Base-by-base conservation (phyloP, 2,329 filamentous ascomycete species). In the Pseudomassariella vexata region DNA sequence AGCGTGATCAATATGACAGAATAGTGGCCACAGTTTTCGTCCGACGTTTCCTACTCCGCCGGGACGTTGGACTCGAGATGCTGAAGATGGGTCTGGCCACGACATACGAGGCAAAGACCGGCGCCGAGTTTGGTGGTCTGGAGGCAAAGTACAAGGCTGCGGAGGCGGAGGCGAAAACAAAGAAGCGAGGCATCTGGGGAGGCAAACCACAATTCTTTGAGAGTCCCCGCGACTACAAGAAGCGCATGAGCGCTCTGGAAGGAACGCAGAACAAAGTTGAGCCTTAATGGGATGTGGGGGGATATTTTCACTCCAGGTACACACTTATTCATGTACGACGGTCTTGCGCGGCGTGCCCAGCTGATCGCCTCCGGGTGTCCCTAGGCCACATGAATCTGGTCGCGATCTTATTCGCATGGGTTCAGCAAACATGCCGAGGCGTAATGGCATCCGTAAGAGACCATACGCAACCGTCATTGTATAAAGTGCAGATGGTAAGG, bases 21-120 rank as follows among this genome's bases (percentile, higher is more conserved):
- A 79, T 94, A 5, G 87, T 98, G 2, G 88, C 82, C 11, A 92
- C 85, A 1, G 90, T 90, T 1, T 85, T 77, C 48, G 76, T 90
- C 19, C 74, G 86, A 28, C 73, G 69, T 35, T 73, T 79, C 47
- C 59, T 86, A 8, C 68, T 85, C 38, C 79, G 78, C 45, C 75
- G 73, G 36, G 89, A 98, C 56, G 84, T 98, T 5, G 88, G 90
- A 3, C 63, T 89, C 39, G 84, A 94, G 57, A 94, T 98, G 89
- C 62, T 98, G 40, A 85, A 79, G 61, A 70, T 65, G 15, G 92
- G 92, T 1, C 62, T 94, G 41, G 92, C 90, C 24, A 95, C 87
- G 3, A 82, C 92, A 3, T 98, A 96, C 55, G 92, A 96, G 62
- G 90, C 87, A 18, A 96, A 94, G 60, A 74, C 70, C 5, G 92